phyloP scores from a whole-genome alignment of 192 early-diverging fungal species.

The Bifiguratus adelaidae region DNA sequence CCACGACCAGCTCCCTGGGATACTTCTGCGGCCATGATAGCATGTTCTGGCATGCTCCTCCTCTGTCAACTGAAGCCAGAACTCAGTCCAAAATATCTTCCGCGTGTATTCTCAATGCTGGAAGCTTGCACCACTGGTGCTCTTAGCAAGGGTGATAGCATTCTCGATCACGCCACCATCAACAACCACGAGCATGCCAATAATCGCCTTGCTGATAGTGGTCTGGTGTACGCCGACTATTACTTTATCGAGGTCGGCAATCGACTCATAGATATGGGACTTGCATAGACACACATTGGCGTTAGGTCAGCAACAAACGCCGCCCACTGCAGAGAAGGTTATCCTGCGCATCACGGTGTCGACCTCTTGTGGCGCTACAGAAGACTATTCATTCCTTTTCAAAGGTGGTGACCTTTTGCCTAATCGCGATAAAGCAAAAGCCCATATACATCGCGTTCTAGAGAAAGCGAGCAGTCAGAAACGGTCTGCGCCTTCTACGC shows the following conservation, averaged over 20 bases:
- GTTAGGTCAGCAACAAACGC: no score
- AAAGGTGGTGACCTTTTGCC: no score
- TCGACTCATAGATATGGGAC: constrained; percentile 7
- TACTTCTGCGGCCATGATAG: constrained; percentile 6
- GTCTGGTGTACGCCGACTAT: constrained; percentile 9
- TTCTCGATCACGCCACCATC: constrained; percentile 5
- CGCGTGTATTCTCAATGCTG: background rate
- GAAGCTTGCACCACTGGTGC: background rate
- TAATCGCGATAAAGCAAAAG: no score
- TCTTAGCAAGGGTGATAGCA: constrained; percentile 1
- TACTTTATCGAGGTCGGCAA: constrained; percentile 10
- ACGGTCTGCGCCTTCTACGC: no score
- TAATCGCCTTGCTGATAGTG: constrained; percentile 2
- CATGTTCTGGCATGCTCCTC: constrained; percentile 8
- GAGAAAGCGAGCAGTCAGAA: no score
- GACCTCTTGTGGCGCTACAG: no score
- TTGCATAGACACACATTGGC: no score
- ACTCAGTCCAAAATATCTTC: background rate
- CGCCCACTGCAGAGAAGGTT: no score
- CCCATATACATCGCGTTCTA: no score
- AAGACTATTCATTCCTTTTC: no score
- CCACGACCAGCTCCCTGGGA: constrained; percentile 8
- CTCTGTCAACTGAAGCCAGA: background rate
- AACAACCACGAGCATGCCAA: constrained; percentile 10
- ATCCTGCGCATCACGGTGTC: no score